Percentiles rank a stretch among this genome's conserved stretches.
These are phyloP conservation scores for Penicillium paradoxum DNA, from an alignment of 495 filamentous ascomycete genomes.

Conservation along the genomic window DNA sequence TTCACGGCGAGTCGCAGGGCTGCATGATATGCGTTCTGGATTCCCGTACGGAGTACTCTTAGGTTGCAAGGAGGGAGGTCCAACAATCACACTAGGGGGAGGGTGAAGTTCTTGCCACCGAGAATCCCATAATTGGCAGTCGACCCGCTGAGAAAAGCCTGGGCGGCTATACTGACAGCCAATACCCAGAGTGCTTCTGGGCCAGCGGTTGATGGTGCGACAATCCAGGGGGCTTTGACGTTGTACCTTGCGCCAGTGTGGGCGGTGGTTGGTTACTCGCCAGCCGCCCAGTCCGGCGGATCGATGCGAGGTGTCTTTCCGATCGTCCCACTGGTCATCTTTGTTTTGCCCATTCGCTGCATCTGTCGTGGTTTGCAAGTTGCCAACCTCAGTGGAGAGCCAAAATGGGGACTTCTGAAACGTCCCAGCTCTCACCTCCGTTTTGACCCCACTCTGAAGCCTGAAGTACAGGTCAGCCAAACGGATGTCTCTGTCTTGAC, in stretches of 20 bases:
- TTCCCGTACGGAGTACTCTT: too few species aligned
- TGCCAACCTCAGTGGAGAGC: background rate
- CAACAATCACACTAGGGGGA: background rate
- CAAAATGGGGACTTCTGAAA: conserved; percentile 14
- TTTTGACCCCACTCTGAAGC: conserved; percentile 6
- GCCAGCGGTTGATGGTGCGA: conserved; percentile 6
- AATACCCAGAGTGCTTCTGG: conserved; percentile 8
- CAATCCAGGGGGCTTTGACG: background rate
- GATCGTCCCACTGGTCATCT: conserved; percentile 14
- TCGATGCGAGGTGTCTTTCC: conserved; percentile 6
- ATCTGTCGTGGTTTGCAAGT: background rate
- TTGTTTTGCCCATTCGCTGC: background rate
- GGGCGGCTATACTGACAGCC: conserved; percentile 18
- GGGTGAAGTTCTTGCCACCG: background rate
- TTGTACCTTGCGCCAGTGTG: conserved; percentile 5
- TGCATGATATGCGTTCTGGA: conserved; percentile 11
- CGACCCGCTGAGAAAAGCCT: conserved; percentile 11
- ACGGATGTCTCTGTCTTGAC: background rate
- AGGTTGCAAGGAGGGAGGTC: conserved; percentile 11
- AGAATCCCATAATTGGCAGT: conserved; percentile 7
- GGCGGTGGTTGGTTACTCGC: conserved; percentile 20
- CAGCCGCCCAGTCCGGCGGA: conserved; percentile 20
- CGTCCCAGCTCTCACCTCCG: conserved; percentile 19
- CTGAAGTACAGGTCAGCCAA: conserved; percentile 2
- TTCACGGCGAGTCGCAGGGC: background rate